phyloP scores from a whole-genome alignment of 331 rosid genomes.

The Quercus phellos region DNA sequence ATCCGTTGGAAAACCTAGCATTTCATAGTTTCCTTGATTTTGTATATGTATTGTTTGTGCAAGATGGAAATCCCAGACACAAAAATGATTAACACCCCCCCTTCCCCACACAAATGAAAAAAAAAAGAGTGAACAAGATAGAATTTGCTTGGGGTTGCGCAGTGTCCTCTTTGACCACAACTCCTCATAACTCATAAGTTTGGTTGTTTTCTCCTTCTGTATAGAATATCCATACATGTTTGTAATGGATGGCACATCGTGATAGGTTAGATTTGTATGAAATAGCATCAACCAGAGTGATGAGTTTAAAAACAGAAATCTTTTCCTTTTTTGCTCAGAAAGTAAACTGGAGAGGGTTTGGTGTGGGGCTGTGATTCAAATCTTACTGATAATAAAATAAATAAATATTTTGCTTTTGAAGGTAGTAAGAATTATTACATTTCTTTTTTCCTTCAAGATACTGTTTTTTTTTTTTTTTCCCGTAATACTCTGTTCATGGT shows the following conservation, averaged over 20 bases:
- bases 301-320: neutral
- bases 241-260: neutral
- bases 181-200: neutral
- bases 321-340: neutral
- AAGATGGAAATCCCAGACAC: neutral
- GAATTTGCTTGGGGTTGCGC: neutral
- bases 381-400: neutral
- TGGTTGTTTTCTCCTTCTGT: neutral
- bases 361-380: neutral
- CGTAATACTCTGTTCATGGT: neutral
- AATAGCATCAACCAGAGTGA: neutral
- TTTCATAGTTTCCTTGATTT: neutral
- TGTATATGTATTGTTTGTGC: neutral
- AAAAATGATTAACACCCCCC: too few species aligned
- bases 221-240: neutral
- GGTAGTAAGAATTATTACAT: neutral
- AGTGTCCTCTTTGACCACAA: neutral
- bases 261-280: neutral
- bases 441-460: neutral
- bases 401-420: neutral
- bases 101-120: too few species aligned
- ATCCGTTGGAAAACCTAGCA: neutral
- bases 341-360: neutral
- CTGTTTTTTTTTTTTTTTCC: neutral
- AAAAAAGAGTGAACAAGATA: too few species aligned